These are phyloP conservation scores for Raddia distichophylla DNA, from an alignment of 176 grass and related monocot species.

Conservation along the genomic window DNA sequence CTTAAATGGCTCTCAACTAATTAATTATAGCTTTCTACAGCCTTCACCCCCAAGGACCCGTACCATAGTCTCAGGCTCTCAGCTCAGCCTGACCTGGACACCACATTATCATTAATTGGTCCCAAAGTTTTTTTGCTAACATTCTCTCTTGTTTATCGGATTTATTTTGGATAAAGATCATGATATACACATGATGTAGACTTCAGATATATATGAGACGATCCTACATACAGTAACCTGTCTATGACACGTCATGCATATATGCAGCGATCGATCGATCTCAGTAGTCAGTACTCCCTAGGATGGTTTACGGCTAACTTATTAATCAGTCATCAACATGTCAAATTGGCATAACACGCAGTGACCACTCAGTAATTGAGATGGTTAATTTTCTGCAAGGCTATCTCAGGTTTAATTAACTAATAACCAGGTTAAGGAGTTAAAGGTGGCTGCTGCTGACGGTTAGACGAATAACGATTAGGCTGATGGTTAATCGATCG, in stretches of 20 bases:
- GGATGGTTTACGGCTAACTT: neutral
- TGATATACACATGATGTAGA: too few species aligned
- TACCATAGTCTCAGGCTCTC: too few species aligned
- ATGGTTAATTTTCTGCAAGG: too few species aligned
- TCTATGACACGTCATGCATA: too few species aligned
- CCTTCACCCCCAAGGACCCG: neutral
- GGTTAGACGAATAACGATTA: neutral
- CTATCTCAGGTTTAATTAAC: neutral
- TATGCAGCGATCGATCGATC: too few species aligned
- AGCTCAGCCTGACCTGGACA: neutral
- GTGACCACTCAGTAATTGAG: neutral
- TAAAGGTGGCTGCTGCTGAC: neutral
- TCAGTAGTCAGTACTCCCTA: too few species aligned
- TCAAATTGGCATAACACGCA: neutral
- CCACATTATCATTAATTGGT: too few species aligned
- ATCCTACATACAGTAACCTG: too few species aligned
- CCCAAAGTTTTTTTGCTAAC: too few species aligned
- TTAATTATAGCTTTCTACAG: conserved; percentile 13
- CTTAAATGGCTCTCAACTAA: neutral
- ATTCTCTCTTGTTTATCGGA: too few species aligned
- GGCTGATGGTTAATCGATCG: neutral
- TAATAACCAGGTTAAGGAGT: neutral
- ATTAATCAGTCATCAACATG: neutral
- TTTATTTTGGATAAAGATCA: too few species aligned
- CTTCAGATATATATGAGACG: too few species aligned